These are phyloP conservation scores for Piper betle DNA, from an alignment of 164 flowering plant genomes.

Conservation along the genomic window DNA sequence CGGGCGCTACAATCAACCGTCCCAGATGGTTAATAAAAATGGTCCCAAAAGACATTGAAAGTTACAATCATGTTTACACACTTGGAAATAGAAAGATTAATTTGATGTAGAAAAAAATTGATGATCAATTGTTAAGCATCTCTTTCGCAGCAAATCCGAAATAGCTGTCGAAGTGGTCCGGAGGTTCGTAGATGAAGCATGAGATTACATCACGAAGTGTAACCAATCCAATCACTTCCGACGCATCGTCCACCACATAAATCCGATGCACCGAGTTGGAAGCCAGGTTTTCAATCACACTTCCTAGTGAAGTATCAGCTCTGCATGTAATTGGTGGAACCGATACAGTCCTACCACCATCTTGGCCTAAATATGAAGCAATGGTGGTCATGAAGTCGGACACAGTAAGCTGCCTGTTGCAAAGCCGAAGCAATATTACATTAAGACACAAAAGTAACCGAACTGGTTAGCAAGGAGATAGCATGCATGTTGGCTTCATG, in stretches of 20 bases:
- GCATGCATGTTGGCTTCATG: too few relatives aligned
- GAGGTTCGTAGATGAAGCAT: conserved; percentile 78
- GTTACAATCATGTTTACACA: neutral
- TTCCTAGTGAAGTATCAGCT: conserved; percentile 36
- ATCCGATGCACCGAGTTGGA: conserved; percentile 60
- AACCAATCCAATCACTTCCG: conserved; percentile 56
- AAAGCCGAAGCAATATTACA: neutral
- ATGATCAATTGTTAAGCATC: conserved; percentile 29
- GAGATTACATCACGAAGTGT: conserved; percentile 91
- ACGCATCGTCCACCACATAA: conserved; percentile 36
- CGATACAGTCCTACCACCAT: conserved; percentile 17
- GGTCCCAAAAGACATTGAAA: too few relatives aligned
- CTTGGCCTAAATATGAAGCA: conserved; percentile 20
- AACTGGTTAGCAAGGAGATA: too few relatives aligned
- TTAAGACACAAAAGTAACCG: too few relatives aligned
- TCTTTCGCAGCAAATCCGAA: conserved; percentile 42
- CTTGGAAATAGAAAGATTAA: neutral
- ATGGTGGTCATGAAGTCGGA: conserved; percentile 46
- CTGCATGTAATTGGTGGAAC: conserved; percentile 64
- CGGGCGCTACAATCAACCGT: too few relatives aligned
- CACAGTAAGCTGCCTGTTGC: conserved; percentile 59
- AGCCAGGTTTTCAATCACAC: conserved; percentile 58
- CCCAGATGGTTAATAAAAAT: too few relatives aligned
- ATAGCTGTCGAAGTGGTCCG: conserved; percentile 48
- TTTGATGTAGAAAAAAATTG: neutral